Base-by-base conservation (phyloP, 768 basidiomycete species). In the Tephrocybe sp. region DNA sequence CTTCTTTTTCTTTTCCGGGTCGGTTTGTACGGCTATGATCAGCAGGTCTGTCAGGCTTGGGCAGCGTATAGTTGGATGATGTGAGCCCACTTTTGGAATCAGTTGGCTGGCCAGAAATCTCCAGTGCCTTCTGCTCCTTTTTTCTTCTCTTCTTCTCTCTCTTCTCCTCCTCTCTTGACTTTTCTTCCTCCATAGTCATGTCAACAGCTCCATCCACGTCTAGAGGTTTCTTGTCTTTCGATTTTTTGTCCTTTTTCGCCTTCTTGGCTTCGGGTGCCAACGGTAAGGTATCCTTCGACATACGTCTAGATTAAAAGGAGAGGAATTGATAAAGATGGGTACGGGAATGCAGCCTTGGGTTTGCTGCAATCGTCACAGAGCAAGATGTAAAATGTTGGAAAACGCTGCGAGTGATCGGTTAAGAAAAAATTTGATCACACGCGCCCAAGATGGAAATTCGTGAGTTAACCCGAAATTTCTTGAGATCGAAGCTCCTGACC, bases 281-380 rank as follows among this genome's bases (percentile, higher is more conserved):
- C 30, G n/a, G n/a, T 26, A 48, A 30, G 2, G 54, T 57, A 55
- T 67, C 65, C 30, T 62, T 62, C 16, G 67, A 67, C 68, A 70
- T 70, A 17, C 33, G 36, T 13, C 8, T 33, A 42, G 16, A 5
- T 32, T 20, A 16, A 32, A 40, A 39, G 39, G n/a, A 32, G 16
- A 38, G 19, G 8, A 16, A 26, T 19, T 5, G 33, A 17, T 5
- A 34, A 13, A 31, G 47, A 16, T 9, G 9, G 20, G 13, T 9
- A 32, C 36, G 30, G 36, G 34, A 39, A 35, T 46, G 48, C 39
- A 49, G 39, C 34, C 14, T 12, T n/a, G n/a, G n/a, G n/a, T n/a
- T n/a, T 32, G 48, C 33, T 42, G 35, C 13, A 36, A 36, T 14
- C 33, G 40, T 42, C 20, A 33, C 16, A 13, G 39, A 39, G 32